Evolutionary conservation across 805 yeast genomes (phyloP).

Genomic region (Kodamaea nitidulidarum): DNA sequence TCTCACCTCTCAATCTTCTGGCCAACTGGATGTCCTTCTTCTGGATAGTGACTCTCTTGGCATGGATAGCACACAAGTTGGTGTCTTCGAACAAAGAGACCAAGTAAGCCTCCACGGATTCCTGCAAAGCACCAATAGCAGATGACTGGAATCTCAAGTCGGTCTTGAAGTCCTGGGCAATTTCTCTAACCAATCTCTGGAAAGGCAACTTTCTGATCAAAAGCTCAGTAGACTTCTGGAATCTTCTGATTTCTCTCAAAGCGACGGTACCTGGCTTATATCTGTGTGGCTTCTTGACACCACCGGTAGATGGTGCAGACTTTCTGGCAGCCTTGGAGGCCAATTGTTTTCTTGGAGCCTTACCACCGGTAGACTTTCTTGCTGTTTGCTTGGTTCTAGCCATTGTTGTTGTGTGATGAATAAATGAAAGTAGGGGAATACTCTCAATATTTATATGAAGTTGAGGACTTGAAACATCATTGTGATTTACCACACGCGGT

Average conservation of each 20-base stretch:
- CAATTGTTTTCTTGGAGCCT: constrained; percentile 91
- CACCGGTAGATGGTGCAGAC: constrained; percentile 88
- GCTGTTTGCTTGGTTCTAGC: constrained; percentile 95
- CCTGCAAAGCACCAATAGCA: constrained; percentile 46
- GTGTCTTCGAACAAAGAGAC: constrained; percentile 46
- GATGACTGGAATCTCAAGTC: constrained; percentile 86
- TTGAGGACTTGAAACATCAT: neutral
- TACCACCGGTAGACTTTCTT: constrained; percentile 94
- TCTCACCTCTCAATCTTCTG: constrained; percentile 48
- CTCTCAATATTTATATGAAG: neutral
- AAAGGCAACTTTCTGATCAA: constrained; percentile 95
- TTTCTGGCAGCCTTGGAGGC: constrained; percentile 93
- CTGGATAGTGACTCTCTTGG: constrained; percentile 47
- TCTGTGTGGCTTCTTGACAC: constrained; percentile 94
- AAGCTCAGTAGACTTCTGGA: constrained; percentile 93
- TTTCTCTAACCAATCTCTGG: constrained; percentile 95
- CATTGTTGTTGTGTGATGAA: constrained; percentile 37
- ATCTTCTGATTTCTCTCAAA: constrained; percentile 94
- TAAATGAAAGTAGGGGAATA: neutral
- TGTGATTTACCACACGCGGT: neutral
- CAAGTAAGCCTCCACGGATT: constrained; percentile 46
- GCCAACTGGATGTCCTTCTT: constrained; percentile 48
- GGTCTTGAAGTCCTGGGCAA: constrained; percentile 90
- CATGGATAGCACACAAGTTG: constrained; percentile 48
- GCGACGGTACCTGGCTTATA: constrained; percentile 98